Evolutionary conservation across 1,284 basidiomycete genomes (phyloP).

Genomic region (Ustilago curta): DNA sequence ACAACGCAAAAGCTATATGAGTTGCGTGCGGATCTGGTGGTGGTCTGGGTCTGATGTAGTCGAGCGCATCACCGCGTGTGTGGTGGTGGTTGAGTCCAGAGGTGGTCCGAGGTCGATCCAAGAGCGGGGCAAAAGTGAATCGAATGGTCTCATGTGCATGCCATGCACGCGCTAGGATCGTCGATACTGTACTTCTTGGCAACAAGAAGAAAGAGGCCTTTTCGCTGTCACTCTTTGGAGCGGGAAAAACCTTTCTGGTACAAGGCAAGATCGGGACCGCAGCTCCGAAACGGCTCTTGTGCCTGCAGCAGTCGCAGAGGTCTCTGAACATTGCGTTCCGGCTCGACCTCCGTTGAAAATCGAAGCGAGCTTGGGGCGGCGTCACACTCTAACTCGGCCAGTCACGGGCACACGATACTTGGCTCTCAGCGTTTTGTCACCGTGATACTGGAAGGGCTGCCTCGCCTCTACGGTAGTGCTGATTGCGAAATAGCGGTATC

Average conservation of each 20-base stretch:
- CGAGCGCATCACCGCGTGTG: neutral
- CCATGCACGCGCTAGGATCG: neutral
- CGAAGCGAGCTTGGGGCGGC: too few relatives aligned
- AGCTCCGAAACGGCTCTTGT: too few relatives aligned
- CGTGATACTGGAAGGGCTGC: too few relatives aligned
- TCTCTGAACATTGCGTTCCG: too few relatives aligned
- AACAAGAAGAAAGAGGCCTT: neutral
- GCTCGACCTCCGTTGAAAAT: too few relatives aligned
- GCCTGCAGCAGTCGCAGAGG: too few relatives aligned
- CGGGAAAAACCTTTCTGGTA: neutral
- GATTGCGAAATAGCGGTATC: too few relatives aligned
- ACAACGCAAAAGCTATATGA: neutral
- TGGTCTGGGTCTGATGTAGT: neutral
- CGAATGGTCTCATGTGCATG: neutral
- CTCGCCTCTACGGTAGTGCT: too few relatives aligned
- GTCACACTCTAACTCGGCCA: too few relatives aligned
- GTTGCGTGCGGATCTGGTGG: neutral
- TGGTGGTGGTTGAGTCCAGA: neutral
- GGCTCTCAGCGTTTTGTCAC: too few relatives aligned
- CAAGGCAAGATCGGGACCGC: neutral
- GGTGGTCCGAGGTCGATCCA: neutral
- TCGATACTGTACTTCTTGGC: slow-evolving; percentile 8
- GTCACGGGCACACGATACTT: too few relatives aligned
- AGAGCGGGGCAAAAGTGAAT: neutral
- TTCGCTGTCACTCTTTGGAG: neutral